These are phyloP conservation scores for Exserohilum turcica DNA, from an alignment of 2,329 filamentous ascomycete genomes.

Conservation along the genomic window DNA sequence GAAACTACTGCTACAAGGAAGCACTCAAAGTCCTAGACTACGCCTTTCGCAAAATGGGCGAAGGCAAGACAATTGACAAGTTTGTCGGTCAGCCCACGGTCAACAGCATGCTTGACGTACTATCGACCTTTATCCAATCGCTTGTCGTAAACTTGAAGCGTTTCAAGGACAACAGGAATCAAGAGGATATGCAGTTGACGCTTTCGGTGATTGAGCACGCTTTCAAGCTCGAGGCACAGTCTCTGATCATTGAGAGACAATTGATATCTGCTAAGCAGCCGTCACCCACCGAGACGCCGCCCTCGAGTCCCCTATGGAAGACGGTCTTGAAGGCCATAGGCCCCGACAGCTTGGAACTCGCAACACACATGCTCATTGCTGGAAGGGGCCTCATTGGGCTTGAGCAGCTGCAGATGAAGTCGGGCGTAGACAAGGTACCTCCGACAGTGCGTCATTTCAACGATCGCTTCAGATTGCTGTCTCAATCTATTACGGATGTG, in stretches of 20 bases:
- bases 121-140: constrained; percentile 61
- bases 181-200: constrained; percentile 54
- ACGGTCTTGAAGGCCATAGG: constrained; percentile 71
- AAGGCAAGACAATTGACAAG: constrained; percentile 38
- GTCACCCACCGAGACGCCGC: constrained; percentile 68
- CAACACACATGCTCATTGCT: constrained; percentile 73
- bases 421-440: constrained; percentile 47
- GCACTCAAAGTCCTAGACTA: constrained; percentile 53
- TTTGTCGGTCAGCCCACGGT: constrained; percentile 51
- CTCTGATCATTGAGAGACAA: constrained; percentile 70
- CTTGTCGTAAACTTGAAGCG: constrained; percentile 43
- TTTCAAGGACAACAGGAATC: constrained; percentile 28
- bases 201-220: constrained; percentile 70
- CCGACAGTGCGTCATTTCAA: constrained; percentile 77
- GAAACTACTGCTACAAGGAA: constrained; percentile 66
- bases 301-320: constrained; percentile 80
- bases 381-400: constrained; percentile 73
- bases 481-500: constrained; percentile 70
- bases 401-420: constrained; percentile 66
- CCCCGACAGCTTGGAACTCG: constrained; percentile 71
- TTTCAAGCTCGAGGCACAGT: constrained; percentile 72
- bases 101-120: constrained; percentile 67
- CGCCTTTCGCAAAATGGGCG: constrained; percentile 41
- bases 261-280: constrained; percentile 65
- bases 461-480: constrained; percentile 66